These are phyloP conservation scores for Nicotiana sylvestris DNA, from an alignment of 257 asterid genomes.

Conservation along the genomic window DNA sequence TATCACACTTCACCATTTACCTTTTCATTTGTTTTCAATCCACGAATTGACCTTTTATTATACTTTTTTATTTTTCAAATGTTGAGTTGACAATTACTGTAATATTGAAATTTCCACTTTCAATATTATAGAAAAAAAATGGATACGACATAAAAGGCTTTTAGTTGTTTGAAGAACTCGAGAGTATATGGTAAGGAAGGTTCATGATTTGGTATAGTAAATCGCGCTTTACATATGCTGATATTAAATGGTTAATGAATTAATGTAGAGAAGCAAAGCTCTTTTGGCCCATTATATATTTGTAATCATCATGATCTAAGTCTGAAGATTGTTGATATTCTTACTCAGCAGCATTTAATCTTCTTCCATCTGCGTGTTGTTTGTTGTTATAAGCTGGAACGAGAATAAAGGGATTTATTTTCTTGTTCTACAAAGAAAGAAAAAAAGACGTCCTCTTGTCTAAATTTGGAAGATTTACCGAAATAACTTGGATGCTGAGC, in stretches of 20 bases:
- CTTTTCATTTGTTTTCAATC: background rate
- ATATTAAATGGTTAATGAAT: background rate
- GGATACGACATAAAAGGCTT: background rate
- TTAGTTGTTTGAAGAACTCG: background rate
- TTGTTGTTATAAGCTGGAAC: background rate
- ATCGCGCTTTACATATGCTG: background rate
- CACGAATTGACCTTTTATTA: background rate
- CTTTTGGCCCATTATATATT: background rate
- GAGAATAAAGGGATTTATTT: background rate
- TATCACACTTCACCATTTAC: background rate
- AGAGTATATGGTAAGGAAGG: background rate
- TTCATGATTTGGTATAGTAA: background rate
- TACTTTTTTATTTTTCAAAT: background rate
- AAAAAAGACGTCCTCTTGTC: background rate
- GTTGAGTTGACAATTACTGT: background rate
- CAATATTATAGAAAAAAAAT: background rate
- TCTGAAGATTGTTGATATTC: background rate
- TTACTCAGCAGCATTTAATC: background rate
- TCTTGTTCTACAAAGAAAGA: background rate
- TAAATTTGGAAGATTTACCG: background rate
- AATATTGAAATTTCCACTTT: background rate
- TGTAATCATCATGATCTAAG: background rate
- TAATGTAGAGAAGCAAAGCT: background rate
- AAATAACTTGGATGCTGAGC: background rate
- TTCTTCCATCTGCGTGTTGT: background rate